Evolutionary conservation across 768 basidiomycete species (phyloP), one percentile per base, ranked within the genome.

Genomic region (Amanita subjunquillea): DNA sequence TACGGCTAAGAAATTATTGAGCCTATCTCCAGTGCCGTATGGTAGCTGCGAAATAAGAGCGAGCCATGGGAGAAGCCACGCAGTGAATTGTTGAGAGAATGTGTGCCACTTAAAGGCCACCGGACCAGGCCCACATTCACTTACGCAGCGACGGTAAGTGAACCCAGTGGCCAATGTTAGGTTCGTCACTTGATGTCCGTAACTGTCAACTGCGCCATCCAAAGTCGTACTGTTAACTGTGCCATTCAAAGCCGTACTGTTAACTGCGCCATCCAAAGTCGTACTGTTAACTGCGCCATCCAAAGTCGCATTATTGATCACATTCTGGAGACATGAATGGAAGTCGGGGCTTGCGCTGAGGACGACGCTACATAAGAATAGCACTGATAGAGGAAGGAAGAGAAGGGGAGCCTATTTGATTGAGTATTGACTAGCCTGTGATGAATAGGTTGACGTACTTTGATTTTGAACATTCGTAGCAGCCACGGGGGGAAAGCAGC

Each of bases 11-110:
- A 76, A 59, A 48, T 76, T 74, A 17, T 73, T 72, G n/a, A 65
- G 55, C 25, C 59, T 67, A 48, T 67, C 66, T 9, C 56, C 62
- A 29, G 69, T 65, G 6, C 74, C 74, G 23, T 75, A 78, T 0
- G 75, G 77, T n/a, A 78, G 68, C 44, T 75, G 75, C 0, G 75
- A 74, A 17, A 77, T 61, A 6, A 78, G 55, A 0, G 76, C 73
- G 10, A 78, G 66, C 66, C 72, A 76, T 6, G 76, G 76, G 5
- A 78, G 51, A 2, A 78, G 62, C 76, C 76, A 78, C 0, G 72
- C 57, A 7, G 66, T 63, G 56, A 70, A 75, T 43, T 72, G 63
- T 43, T 72, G 70, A 6, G 65, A 67, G 55, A 71, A 71, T 5
- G 57, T 49, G 0, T 63, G 57, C 70, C 69, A 70, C 12, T 55